A percentile compares a stretch with the other conserved stretches of the same genome.
Evolutionary conservation across 2,329 filamentous ascomycete genomes (phyloP).

Genomic region (Sporothrix pseudoabietina): DNA sequence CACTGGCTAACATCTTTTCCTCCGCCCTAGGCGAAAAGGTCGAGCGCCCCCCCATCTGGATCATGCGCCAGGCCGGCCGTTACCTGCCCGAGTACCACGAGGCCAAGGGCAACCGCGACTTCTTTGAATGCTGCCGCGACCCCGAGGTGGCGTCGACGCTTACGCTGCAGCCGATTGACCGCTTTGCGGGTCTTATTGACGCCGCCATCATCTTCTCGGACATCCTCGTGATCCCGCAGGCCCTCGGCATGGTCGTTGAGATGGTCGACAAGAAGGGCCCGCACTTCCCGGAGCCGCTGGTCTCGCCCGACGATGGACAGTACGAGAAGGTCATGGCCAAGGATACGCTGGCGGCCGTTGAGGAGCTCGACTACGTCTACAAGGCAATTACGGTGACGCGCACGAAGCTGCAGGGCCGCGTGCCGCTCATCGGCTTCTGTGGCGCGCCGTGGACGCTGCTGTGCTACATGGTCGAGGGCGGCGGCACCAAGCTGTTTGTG

Average conservation of each 20-base stretch:
- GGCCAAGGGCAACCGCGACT: conserved; percentile 86
- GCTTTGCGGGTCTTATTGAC: conserved; percentile 86
- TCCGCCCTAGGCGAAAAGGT: conserved; percentile 72
- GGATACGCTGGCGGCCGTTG: conserved; percentile 73
- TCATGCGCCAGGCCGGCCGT: conserved; percentile 98
- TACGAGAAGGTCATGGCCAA: conserved; percentile 75
- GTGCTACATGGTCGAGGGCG: conserved; percentile 99
- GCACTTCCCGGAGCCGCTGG: conserved; percentile 84
- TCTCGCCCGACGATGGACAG: conserved; percentile 77
- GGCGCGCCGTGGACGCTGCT: conserved; percentile 95
- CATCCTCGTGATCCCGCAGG: conserved; percentile 95
- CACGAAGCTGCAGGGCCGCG: conserved; percentile 81
- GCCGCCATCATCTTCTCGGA: conserved; percentile 99
- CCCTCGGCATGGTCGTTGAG: conserved; percentile 97
- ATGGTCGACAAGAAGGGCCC: conserved; percentile 98
- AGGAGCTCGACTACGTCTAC: conserved; percentile 91
- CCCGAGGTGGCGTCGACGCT: conserved; percentile 91
- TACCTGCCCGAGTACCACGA: conserved; percentile 98
- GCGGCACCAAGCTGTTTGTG: conserved; percentile 91
- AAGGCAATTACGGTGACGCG: conserved; percentile 90
- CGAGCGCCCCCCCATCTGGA: conserved; percentile 94
- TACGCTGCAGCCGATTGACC: conserved; percentile 92
- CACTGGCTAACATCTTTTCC: conserved; percentile 23
- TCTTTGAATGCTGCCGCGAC: conserved; percentile 95
- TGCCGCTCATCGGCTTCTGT: conserved; percentile 94